phyloP scores from a whole-genome alignment of 106 monocot genomes.

The Iris macrosiphon region DNA sequence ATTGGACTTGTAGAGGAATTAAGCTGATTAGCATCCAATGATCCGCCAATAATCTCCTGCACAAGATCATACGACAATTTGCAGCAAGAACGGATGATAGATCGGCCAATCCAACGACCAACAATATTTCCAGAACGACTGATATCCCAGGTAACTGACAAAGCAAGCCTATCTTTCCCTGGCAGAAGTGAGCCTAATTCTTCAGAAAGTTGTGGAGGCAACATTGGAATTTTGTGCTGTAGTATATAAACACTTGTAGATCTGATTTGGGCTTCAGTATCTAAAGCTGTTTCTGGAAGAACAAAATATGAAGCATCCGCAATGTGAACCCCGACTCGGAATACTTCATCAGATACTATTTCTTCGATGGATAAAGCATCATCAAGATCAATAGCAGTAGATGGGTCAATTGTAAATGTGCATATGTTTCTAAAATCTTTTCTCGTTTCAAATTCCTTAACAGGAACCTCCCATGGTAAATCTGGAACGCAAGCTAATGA shows the following conservation, averaged over 20 bases:
- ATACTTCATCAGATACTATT: conserved; percentile 34
- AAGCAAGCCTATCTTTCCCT: conserved; percentile 62
- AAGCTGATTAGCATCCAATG: conserved; percentile 8
- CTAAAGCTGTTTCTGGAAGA: conserved; percentile 63
- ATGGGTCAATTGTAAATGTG: conserved; percentile 80
- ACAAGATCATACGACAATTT: conserved; percentile 88
- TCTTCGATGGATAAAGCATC: conserved; percentile 96
- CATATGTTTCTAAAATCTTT: conserved; percentile 70
- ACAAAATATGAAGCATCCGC: conserved; percentile 91
- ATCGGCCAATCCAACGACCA: conserved; percentile 77
- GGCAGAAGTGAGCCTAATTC: conserved; percentile 62
- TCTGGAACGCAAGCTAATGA: conserved; percentile 54
- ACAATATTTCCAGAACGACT: conserved; percentile 50
- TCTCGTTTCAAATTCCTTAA: conserved; percentile 44
- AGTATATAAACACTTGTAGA: conserved; percentile 85
- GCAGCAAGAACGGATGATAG: conserved; percentile 77
- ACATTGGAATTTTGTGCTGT: conserved; percentile 60
- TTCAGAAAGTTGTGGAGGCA: conserved; percentile 68
- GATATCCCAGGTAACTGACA: conserved; percentile 86
- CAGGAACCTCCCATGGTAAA: conserved; percentile 52
- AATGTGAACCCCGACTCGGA: conserved; percentile 78
- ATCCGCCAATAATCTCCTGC: conserved; percentile 61
- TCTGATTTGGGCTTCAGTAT: conserved; percentile 64
- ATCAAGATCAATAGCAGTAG: conserved; percentile 75
- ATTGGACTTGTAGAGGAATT: conserved; percentile 8